A percentile compares a stretch with the other conserved stretches of the same genome.
These are phyloP conservation scores for Paramecium primaurelia DNA, from an alignment of 73 alveolate genomes.

Conservation along the genomic window DNA sequence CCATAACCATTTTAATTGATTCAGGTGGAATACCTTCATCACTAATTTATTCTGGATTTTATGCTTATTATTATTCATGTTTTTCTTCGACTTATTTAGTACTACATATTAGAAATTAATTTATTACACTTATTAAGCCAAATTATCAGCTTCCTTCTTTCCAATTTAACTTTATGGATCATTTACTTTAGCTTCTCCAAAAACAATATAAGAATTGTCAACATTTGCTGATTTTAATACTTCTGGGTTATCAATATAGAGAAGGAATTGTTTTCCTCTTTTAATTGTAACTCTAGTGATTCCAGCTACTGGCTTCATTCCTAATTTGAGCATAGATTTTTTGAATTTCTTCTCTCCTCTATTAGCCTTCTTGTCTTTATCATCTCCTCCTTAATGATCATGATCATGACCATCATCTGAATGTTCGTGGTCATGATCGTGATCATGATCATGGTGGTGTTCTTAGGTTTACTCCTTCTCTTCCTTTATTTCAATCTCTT, in stretches of 20 bases:
- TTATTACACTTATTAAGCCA: slow-evolving; percentile 39
- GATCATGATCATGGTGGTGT: not conserved
- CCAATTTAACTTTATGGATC: slow-evolving; percentile 37
- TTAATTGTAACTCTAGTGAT: slow-evolving; percentile 96
- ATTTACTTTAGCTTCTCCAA: slow-evolving; percentile 63
- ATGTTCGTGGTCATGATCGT: slow-evolving; percentile 62
- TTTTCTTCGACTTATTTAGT: slow-evolving; percentile 47
- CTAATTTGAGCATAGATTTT: slow-evolving; percentile 94
- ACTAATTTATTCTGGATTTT: slow-evolving; percentile 79
- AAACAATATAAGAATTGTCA: slow-evolving; percentile 87
- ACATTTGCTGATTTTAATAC: slow-evolving; percentile 89
- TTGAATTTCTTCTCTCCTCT: slow-evolving; percentile 97
- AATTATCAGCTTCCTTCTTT: slow-evolving; percentile 60
- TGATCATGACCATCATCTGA: slow-evolving; percentile 59
- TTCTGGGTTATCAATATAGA: slow-evolving; percentile 94
- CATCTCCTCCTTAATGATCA: slow-evolving; percentile 69
- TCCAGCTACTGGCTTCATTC: slow-evolving; percentile 90
- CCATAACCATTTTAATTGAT: slow-evolving; percentile 94
- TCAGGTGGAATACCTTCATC: slow-evolving; percentile 90
- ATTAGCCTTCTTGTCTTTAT: slow-evolving; percentile 75
- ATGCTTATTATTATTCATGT: slow-evolving; percentile 64
- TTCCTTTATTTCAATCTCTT: not conserved
- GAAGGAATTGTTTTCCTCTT: slow-evolving; percentile 90
- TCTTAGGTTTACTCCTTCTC: not conserved
- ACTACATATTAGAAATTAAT: not conserved